Percentiles rank a stretch among this genome's conserved stretches.
Evolutionary conservation across 2,329 filamentous ascomycete species (phyloP).

Genomic region (Beauveria pseudobassiana): DNA sequence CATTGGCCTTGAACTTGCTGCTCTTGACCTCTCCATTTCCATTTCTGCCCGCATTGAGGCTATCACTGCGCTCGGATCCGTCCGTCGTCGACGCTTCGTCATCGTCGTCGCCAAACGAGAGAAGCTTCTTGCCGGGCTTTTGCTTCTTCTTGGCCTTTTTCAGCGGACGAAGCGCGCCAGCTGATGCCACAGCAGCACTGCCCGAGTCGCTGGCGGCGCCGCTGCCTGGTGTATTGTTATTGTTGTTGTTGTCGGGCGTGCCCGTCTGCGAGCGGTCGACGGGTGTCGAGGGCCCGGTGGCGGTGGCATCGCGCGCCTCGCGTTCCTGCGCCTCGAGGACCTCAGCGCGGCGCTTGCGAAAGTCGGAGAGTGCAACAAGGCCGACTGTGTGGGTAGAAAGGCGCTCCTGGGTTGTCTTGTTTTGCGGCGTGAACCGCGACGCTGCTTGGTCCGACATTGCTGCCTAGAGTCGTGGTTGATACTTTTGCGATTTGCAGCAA

Average conservation of each 20-base stretch:
- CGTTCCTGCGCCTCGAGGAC: slow-evolving; percentile 86
- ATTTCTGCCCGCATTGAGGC: neutral
- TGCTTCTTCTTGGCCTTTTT: slow-evolving; percentile 33
- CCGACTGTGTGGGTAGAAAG: slow-evolving; percentile 84
- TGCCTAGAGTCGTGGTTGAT: slow-evolving; percentile 1
- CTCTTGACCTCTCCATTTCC: slow-evolving; percentile 20
- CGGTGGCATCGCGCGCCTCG: slow-evolving; percentile 59
- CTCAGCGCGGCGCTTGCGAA: slow-evolving; percentile 90
- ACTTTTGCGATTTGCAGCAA: neutral
- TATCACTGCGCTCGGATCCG: slow-evolving; percentile 23
- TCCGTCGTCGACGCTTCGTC: slow-evolving; percentile 40
- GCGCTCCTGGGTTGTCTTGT: slow-evolving; percentile 69
- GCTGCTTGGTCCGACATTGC: slow-evolving; percentile 34
- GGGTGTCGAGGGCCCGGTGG: slow-evolving; percentile 38
- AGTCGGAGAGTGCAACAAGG: slow-evolving; percentile 85
- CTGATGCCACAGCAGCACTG: slow-evolving; percentile 13
- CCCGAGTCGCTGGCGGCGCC: slow-evolving; percentile 27
- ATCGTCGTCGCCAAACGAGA: slow-evolving; percentile 67
- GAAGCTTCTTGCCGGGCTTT: slow-evolving; percentile 37
- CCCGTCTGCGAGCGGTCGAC: slow-evolving; percentile 37
- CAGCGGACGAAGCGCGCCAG: slow-evolving; percentile 18
- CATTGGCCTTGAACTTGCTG: slow-evolving; percentile 54
- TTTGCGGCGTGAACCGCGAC: slow-evolving; percentile 67
- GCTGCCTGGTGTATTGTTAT: slow-evolving; percentile 9
- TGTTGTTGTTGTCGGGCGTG: slow-evolving; percentile 37